Evolutionary conservation across 176 grass and related monocot species (phyloP).

Genomic region (Aegilops longissima): DNA sequence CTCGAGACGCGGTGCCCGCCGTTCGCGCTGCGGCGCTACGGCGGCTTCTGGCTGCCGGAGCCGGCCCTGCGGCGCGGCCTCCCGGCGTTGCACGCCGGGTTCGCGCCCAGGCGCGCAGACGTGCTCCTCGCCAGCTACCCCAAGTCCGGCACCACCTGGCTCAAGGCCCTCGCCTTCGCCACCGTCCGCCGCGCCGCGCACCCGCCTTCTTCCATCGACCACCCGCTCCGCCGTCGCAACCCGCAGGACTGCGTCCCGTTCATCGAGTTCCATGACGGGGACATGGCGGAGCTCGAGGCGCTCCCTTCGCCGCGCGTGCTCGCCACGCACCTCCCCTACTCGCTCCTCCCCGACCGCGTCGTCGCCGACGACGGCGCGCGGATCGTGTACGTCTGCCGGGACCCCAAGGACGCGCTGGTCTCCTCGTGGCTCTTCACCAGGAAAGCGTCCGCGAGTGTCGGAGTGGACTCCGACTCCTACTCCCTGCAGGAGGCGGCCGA

Average conservation of each 20-base stretch:
- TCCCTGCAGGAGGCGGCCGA: background rate
- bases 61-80: background rate
- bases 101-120: background rate
- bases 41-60: conserved; percentile 14
- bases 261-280: background rate
- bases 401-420: no score
- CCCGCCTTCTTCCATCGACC: background rate
- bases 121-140: conserved; percentile 39
- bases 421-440: background rate
- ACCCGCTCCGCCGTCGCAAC: background rate
- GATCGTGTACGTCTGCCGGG: no score
- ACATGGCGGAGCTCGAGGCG: no score
- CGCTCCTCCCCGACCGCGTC: conserved; percentile 6
- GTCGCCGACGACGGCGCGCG: background rate
- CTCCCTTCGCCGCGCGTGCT: background rate
- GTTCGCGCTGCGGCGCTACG: background rate
- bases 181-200: background rate
- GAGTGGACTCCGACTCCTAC: background rate
- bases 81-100: background rate
- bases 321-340: conserved; percentile 23
- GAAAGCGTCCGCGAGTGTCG: background rate
- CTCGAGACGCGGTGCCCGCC: background rate
- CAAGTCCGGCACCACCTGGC: conserved; percentile 45
- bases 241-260: conserved; percentile 23
- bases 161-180: conserved; percentile 8